Conservation (phyloP, 768 basidiomycete genomes). For the Myochromella boudieri region DNA sequence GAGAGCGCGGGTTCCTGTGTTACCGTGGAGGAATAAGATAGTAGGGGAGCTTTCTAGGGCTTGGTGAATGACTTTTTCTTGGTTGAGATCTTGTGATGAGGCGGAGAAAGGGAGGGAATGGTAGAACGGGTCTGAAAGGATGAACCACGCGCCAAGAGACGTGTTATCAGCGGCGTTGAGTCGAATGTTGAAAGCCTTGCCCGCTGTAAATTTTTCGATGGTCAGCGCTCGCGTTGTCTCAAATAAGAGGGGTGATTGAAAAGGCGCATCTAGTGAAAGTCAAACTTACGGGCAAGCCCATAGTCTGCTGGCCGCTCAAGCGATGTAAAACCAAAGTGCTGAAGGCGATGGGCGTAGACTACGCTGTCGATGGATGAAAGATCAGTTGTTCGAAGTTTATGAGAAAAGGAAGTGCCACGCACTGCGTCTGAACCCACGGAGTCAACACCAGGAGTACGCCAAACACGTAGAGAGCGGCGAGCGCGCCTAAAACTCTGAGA, state of each 20-base stretch:
- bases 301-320: slow-evolving; percentile 41
- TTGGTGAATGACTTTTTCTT: slow-evolving; percentile 21
- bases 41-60: slow-evolving; percentile 46
- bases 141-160: slow-evolving; percentile 66
- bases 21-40: slow-evolving; percentile 73
- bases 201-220: slow-evolving; percentile 35
- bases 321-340: slow-evolving; percentile 32
- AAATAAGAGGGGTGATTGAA: neutral
- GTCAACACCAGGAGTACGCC: slow-evolving; percentile 34
- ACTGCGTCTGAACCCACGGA: slow-evolving; percentile 40
- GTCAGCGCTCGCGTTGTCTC: neutral
- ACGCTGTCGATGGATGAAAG: slow-evolving; percentile 21
- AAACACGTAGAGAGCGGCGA: slow-evolving; percentile 20
- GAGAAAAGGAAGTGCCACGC: slow-evolving; percentile 5
- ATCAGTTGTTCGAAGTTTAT: neutral
- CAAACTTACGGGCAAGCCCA: slow-evolving; percentile 42
- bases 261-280: too few relatives aligned
- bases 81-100: slow-evolving; percentile 26
- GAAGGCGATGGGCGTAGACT: slow-evolving; percentile 38
- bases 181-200: slow-evolving; percentile 58
- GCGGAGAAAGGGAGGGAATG: slow-evolving; percentile 32
- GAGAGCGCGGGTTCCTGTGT: slow-evolving; percentile 63
- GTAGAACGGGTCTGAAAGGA: slow-evolving; percentile 54
- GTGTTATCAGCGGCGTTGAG: slow-evolving; percentile 65
- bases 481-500: too few relatives aligned